A percentile compares a stretch with the other conserved stretches of the same genome.
Evolutionary conservation across 2,329 filamentous ascomycete species (phyloP).

Genomic region (Venturia oleaginea): DNA sequence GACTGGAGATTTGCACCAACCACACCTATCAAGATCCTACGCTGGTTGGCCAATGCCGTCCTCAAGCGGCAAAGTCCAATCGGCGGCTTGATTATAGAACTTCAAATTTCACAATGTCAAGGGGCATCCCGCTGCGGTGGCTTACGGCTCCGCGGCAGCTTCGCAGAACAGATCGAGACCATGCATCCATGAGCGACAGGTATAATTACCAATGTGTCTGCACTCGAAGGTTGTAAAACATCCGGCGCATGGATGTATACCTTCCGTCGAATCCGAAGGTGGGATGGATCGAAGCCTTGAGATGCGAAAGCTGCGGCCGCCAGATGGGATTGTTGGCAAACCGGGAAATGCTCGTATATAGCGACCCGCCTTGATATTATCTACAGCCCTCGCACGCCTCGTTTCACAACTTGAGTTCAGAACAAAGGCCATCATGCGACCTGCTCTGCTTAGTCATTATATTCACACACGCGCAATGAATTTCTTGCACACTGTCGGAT

Average conservation of each 20-base stretch:
- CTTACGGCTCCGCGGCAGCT: background rate
- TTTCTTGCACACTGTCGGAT: background rate
- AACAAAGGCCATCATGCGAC: background rate
- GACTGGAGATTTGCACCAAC: background rate
- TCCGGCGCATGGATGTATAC: background rate
- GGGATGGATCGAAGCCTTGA: background rate
- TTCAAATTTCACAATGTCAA: constrained; percentile 3
- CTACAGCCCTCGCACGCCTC: background rate
- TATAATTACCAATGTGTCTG: background rate
- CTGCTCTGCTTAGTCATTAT: background rate
- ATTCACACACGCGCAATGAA: background rate
- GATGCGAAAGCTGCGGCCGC: constrained; percentile 1
- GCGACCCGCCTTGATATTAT: background rate
- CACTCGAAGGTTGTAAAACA: background rate
- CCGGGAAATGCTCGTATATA: constrained; percentile 3
- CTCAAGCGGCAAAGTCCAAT: background rate
- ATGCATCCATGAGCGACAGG: background rate
- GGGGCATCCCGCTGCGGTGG: background rate
- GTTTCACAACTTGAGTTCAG: background rate
- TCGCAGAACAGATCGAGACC: background rate
- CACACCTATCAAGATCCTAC: background rate
- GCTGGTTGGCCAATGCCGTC: background rate
- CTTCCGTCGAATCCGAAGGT: constrained; percentile 1
- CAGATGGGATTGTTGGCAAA: background rate
- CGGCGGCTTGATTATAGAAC: constrained; percentile 1